Evolutionary conservation across 2,329 filamentous ascomycete genomes (phyloP), one percentile per base, ranked within the genome.

Genomic region (Xylariaceae sp.): DNA sequence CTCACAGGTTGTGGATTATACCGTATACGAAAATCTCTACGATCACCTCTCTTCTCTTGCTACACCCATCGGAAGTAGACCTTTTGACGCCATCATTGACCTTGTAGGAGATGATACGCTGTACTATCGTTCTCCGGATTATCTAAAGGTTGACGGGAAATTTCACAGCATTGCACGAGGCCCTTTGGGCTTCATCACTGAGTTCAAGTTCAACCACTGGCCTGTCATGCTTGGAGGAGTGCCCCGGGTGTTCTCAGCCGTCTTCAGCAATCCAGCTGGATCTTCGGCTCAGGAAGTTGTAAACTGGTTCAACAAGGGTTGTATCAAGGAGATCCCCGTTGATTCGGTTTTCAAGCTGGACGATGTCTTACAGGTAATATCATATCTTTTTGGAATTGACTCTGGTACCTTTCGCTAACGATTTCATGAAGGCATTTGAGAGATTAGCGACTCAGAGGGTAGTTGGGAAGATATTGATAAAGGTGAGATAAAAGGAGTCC

Each of bases 1-100:
- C 23, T 16, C 24, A 2, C 26, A 68, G 66, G 61, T 67, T 14
- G 54, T 68, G 8, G 66, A 68, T 37, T 68, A 68, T 43, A 61
- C 63, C 11, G 50, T 49, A 7, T 56, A 64, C 31, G 39, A 49
- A n/a, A 56, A 62, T 5, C 31, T 68, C 7, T 65, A 63, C 53
- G 37, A 36, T 9, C 45, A 62, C 36, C 44, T 62, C 16, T 44
- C 59, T 6, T 56, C 62, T 36, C 58, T 67, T 3, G 6, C 41
- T 14, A 54, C 43, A 11, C 47, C 47, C 4, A 46, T 17, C 21
- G 40, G 44, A 16, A 33, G 39, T 5, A 46, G 28, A 1, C 56
- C 54, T 2, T 66, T 67, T 33, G 64, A 67, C 29, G 40, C 48
- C 16, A 62, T 68, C 31, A 40, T 67, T 31, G 65, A 68, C 49